Base-by-base conservation (phyloP, 768 basidiomycete species). In the Rhodotorula graminis region DNA sequence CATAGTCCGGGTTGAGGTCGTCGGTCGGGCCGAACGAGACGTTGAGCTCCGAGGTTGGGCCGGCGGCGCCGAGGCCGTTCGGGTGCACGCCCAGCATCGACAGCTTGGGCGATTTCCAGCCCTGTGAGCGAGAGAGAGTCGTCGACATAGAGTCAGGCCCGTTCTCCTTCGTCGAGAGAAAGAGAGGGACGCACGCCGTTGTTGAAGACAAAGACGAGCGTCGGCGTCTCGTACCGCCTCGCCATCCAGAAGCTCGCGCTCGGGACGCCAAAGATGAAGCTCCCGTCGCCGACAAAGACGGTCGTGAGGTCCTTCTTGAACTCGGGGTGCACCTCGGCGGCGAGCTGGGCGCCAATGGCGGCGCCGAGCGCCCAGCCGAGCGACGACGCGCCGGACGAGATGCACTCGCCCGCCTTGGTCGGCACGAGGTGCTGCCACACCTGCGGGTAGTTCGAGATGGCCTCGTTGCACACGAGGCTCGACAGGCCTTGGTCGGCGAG, bases 241-340 rank as follows among this genome's bases (percentile, higher is more conserved):
- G 89, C 88, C 80, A 90, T 89, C 89, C 89, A 90, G 80, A 85
- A 90, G 2, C 85, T 85, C 1, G 87, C 85, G 46, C 85, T 84
- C 0, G 89, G 89, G 0, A 88, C 86, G 0, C 87, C 84, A 75
- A 90, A 90, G 78, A 90, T 76, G 75, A 84, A 90, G 12, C 85
- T 86, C 0, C 89, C 89, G 76, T 90, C 89, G 0, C 89, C 89
- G 6, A 89, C 87, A 37, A 90, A 81, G 2, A 82, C 82, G 2
- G 85, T 83, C 15, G 87, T 82, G 55, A 90, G 78, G n/a, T 90
- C 87, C 61, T 84, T 83, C 10, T 78, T 80, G 15, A 50, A 53
- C 50, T 66, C 56, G 2, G 53, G 66, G 16, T 74, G 46, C 76
- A 64, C 74, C 27, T 79, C 74, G 7, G 80, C 83, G 1, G 85